phyloP scores from a whole-genome alignment of 2,329 filamentous ascomycete species.

The Exophiala xenobiotica region DNA sequence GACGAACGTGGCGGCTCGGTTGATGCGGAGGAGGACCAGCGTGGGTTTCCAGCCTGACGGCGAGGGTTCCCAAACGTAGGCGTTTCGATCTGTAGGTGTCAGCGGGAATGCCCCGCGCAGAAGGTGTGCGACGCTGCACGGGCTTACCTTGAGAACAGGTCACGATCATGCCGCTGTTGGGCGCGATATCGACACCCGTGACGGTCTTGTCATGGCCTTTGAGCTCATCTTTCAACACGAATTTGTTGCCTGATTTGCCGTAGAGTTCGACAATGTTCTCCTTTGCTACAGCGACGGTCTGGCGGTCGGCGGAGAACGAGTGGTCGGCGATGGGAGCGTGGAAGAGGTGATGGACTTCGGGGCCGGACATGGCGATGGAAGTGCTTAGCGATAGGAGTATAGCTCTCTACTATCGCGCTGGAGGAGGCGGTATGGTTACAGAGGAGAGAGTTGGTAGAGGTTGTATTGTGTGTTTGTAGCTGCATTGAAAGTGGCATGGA shows the following conservation, averaged over 20 bases:
- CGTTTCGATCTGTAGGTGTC: constrained; percentile 74
- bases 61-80: constrained; percentile 96
- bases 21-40: constrained; percentile 93
- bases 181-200: constrained; percentile 93
- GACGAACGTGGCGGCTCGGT: constrained; percentile 92
- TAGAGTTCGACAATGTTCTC: constrained; percentile 92
- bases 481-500: not conserved
- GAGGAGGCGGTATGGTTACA: not conserved
- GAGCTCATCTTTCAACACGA: constrained; percentile 84
- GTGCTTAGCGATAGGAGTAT: constrained; percentile 69
- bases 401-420: constrained; percentile 93
- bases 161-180: constrained; percentile 86
- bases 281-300: constrained; percentile 84
- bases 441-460: not conserved
- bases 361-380: constrained; percentile 66
- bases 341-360: constrained; percentile 95
- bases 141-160: constrained; percentile 85
- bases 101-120: too few species aligned
- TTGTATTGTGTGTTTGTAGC: not conserved
- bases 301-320: constrained; percentile 90
- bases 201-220: constrained; percentile 97
- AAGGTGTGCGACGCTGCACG: too few species aligned
- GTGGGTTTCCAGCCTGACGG: constrained; percentile 92
- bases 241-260: constrained; percentile 67
- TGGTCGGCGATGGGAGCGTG: constrained; percentile 95